Evolutionary conservation across 108 stramenopile genomes (phyloP), one percentile per base, ranked within the genome.

Genomic region (Fragilaria crotonensis): DNA sequence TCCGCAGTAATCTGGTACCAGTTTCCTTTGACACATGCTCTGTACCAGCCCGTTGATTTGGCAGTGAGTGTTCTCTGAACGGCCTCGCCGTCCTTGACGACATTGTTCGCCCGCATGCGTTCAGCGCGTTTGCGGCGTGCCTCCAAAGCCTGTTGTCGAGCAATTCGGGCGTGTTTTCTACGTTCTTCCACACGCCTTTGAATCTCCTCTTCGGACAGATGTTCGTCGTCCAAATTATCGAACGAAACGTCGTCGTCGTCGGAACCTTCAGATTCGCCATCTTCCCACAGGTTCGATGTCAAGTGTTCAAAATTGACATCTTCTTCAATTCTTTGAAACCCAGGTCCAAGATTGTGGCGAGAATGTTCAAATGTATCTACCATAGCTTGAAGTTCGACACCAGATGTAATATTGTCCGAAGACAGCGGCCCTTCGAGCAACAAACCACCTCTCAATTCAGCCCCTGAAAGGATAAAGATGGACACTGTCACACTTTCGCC

Each of bases 391-490:
- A 79, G 20, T 25, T 73, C 68, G 25, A 58, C 48, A 17, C 63
- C 67, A 21, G 70, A 36, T 19, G 68, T 52, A 25, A 67, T 46
- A 20, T 67, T 67, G 3, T 47, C 25, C 23, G 65, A 67, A 18
- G 86, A 83, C 17, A 91, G 55, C 11, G 90, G 85, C 2, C 90
- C 90, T 33, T 85, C 82, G 27, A 91, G n/a, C 1, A 30, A 51
- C 2, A 66, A 29, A 1, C 64, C 67, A 5, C 83, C 86, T 32
- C 60, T 73, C 17, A 91, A 62, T 57, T 79, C 70, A 2, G 71
- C 41, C 5, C 84, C 86, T 1, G 70, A 71, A 7, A 83, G 32
- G 57, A 91, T 75, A 52, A 85, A 85, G 21, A 81, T 59, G 45
- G 78, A 77, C 1, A 67, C 30, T 9, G 90, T 91, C 1, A 87